Evolutionary conservation across 2,329 filamentous ascomycete species (phyloP).

Genomic region (Lithohypha guttulata): DNA sequence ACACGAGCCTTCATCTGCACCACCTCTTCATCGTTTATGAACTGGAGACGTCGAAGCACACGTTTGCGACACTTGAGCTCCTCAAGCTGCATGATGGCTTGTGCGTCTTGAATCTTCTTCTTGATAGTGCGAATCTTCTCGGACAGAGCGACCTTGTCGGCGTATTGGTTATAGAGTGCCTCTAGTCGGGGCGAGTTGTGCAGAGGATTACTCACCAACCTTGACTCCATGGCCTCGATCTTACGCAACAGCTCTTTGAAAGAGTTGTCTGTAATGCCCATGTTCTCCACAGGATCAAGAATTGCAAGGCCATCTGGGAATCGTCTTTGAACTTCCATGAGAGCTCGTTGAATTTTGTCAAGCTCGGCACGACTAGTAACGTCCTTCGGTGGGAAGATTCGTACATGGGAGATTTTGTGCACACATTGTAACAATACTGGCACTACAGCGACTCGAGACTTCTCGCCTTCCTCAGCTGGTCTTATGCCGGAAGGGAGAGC

Average conservation of each 20-base stretch:
- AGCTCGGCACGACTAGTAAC: slow-evolving; percentile 57
- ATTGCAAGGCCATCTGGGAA: slow-evolving; percentile 88
- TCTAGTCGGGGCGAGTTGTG: slow-evolving; percentile 80
- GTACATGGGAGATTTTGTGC: slow-evolving; percentile 70
- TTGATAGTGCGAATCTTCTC: slow-evolving; percentile 80
- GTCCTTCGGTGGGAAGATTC: slow-evolving; percentile 73
- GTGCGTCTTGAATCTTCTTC: slow-evolving; percentile 72
- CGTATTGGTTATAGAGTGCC: slow-evolving; percentile 78
- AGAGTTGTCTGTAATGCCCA: slow-evolving; percentile 82
- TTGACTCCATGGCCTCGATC: slow-evolving; percentile 92
- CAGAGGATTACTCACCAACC: slow-evolving; percentile 75
- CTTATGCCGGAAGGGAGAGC: slow-evolving; percentile 55
- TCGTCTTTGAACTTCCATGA: slow-evolving; percentile 70
- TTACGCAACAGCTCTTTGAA: slow-evolving; percentile 89
- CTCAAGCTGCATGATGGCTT: slow-evolving; percentile 85
- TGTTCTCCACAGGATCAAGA: slow-evolving; percentile 89
- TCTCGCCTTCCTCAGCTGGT: slow-evolving; percentile 52
- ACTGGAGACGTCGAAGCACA: slow-evolving; percentile 82
- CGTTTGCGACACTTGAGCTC: slow-evolving; percentile 94
- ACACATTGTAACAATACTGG: slow-evolving; percentile 80
- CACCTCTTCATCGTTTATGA: slow-evolving; percentile 91
- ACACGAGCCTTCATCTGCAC: slow-evolving; percentile 95
- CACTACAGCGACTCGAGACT: slow-evolving; percentile 66
- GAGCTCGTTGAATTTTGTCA: slow-evolving; percentile 53
- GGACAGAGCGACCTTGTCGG: slow-evolving; percentile 61